A percentile compares a stretch with the other conserved stretches of the same genome.
These are phyloP conservation scores for Debaryomycetaceae sp. DNA, from an alignment of 1,139 yeast species.

Conservation along the genomic window DNA sequence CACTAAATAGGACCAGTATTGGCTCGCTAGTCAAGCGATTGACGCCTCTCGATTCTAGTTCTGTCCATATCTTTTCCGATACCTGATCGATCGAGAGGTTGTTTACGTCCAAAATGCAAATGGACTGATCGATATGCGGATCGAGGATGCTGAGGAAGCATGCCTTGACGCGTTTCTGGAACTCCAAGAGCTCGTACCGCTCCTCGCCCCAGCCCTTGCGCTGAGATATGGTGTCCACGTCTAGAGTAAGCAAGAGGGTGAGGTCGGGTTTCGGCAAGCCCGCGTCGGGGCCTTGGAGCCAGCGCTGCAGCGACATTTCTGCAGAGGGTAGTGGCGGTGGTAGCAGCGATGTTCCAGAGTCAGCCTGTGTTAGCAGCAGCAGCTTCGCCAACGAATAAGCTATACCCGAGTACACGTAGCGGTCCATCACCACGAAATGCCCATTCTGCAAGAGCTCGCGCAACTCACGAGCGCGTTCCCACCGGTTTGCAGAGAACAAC, in stretches of 20 bases:
- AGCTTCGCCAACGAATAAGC: conserved; percentile 85
- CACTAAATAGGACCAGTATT: too few species aligned
- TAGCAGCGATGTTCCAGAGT: conserved; percentile 4
- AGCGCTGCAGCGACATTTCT: conserved; percentile 40
- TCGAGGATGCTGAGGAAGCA: conserved; percentile 43
- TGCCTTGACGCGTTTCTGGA: conserved; percentile 58
- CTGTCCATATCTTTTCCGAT: conserved; percentile 15
- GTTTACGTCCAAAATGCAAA: conserved; percentile 50
- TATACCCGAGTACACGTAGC: conserved; percentile 88
- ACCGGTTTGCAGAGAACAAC: conserved; percentile 84
- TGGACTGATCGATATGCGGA: conserved; percentile 18
- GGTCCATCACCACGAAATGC: conserved; percentile 55
- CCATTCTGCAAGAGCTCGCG: conserved; percentile 39
- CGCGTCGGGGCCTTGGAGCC: conserved; percentile 74
- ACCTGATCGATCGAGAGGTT: conserved; percentile 49
- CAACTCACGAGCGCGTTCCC: conserved; percentile 65
- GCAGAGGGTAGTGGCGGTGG: conserved; percentile 1
- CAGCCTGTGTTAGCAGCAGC: not conserved
- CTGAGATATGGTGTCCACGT: conserved; percentile 31
- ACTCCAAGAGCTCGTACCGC: conserved; percentile 66
- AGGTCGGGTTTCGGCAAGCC: conserved; percentile 87
- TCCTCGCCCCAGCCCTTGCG: conserved; percentile 89
- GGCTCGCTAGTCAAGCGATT: not conserved
- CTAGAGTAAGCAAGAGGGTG: conserved; percentile 65
- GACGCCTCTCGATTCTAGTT: too few species aligned